These are phyloP conservation scores for Brassica hybrid DNA, from an alignment of 441 rosid species.

Conservation along the genomic window DNA sequence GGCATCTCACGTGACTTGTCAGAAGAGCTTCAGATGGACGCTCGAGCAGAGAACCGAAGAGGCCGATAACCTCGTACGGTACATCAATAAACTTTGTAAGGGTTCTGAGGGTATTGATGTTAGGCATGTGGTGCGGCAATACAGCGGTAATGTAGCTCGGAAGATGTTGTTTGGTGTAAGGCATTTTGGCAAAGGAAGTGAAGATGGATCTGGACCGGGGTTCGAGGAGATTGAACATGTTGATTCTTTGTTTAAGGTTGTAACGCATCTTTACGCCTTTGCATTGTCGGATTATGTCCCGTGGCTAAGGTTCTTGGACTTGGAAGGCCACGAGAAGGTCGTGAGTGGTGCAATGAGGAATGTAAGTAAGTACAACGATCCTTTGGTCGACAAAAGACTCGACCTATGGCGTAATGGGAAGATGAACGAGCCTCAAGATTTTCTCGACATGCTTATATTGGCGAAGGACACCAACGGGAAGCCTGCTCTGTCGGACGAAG, in stretches of 20 bases:
- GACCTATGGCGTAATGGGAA: conserved; percentile 43
- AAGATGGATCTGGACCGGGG: conserved; percentile 54
- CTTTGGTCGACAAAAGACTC: conserved; percentile 55
- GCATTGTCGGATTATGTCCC: conserved; percentile 65
- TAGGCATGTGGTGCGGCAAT: conserved; percentile 47
- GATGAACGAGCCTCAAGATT: conserved; percentile 44
- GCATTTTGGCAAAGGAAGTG: conserved; percentile 51
- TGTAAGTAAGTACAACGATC: conserved; percentile 54
- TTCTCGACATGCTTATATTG: conserved; percentile 57
- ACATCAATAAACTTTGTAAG: conserved; percentile 38
- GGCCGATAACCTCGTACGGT: conserved; percentile 53
- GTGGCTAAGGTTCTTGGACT: conserved; percentile 50
- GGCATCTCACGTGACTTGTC: conserved; percentile 42
- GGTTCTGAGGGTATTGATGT: conserved; percentile 37
- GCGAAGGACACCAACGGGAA: conserved; percentile 46
- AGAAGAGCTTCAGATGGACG: conserved; percentile 40
- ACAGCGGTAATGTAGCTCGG: conserved; percentile 53
- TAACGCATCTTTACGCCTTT: conserved; percentile 49
- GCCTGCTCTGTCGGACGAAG: conserved; percentile 46
- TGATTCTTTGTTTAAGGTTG: conserved; percentile 46
- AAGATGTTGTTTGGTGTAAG: conserved; percentile 51
- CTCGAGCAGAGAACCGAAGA: conserved; percentile 49
- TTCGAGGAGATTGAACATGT: conserved; percentile 56
- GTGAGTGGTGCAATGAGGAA: conserved; percentile 32
- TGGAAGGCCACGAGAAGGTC: conserved; percentile 63